Conservation (phyloP, 371 early-diverging fungal species). For the Rhizopus sp. region DNA sequence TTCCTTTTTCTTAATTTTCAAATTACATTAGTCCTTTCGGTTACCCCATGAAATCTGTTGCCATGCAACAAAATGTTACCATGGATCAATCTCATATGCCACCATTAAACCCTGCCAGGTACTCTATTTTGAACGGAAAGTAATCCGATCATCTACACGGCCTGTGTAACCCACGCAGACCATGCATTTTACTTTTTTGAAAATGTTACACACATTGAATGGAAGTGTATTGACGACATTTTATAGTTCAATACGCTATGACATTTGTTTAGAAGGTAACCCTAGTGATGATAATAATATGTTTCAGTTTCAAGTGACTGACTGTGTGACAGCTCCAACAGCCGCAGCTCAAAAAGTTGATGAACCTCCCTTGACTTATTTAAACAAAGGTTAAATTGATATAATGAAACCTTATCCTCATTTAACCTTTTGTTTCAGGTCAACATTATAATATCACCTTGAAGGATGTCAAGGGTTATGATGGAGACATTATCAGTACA, state of each 20-base stretch:
- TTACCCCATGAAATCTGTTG: too few relatives aligned
- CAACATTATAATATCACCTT: slow-evolving; percentile 56
- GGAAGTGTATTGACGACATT: slow-evolving; percentile 6
- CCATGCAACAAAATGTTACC: too few relatives aligned
- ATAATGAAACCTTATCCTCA: background rate
- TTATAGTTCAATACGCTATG: slow-evolving; percentile 18
- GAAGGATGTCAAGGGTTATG: slow-evolving; percentile 43
- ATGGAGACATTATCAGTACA: slow-evolving; percentile 58
- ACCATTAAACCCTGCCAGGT: background rate
- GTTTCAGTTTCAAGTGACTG: background rate
- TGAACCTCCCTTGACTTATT: slow-evolving; percentile 28
- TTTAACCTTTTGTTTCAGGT: slow-evolving; percentile 25
- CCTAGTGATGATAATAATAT: background rate
- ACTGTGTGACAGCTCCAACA: slow-evolving; percentile 21
- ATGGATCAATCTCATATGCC: too few relatives aligned
- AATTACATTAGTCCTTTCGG: background rate
- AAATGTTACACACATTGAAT: background rate
- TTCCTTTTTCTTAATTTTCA: background rate
- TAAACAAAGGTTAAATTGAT: slow-evolving; percentile 25
- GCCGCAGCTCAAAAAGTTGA: slow-evolving; percentile 31
- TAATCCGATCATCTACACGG: slow-evolving; percentile 14
- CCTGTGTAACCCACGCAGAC: slow-evolving; percentile 21
- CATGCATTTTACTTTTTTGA: slow-evolving; percentile 11
- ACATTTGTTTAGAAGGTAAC: slow-evolving; percentile 23
- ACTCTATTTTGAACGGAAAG: slow-evolving; percentile 8